Evolutionary conservation across 2,329 filamentous ascomycete species (phyloP).

Genomic region (Paecilomyces formosus): DNA sequence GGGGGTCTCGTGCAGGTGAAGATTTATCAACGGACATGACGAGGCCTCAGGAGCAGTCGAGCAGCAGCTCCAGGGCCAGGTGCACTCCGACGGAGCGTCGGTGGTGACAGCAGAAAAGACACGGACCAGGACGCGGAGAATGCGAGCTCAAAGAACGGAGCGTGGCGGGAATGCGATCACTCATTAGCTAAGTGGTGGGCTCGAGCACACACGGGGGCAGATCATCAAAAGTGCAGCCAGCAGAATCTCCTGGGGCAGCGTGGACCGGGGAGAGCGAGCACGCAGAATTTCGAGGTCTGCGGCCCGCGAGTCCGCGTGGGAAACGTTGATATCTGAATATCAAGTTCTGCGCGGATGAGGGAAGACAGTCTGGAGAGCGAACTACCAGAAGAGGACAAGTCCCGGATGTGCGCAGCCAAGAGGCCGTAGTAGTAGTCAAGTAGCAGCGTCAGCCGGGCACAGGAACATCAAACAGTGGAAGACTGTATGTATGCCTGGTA

Average conservation of each 20-base stretch:
- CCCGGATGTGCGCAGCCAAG: neutral
- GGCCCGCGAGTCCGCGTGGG: neutral
- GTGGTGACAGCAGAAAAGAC: conserved; percentile 10
- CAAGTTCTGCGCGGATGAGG: neutral
- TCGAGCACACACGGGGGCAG: neutral
- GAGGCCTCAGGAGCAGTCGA: conserved; percentile 12
- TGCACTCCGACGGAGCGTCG: conserved; percentile 10
- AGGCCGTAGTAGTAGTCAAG: neutral
- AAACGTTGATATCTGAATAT: neutral
- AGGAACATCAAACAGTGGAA: neutral
- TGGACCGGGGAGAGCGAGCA: neutral
- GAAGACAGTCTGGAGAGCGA: neutral
- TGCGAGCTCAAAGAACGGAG: conserved; percentile 18
- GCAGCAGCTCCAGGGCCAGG: conserved; percentile 1
- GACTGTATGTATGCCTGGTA: neutral
- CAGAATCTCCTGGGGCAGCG: neutral
- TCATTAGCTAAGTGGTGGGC: conserved; percentile 6
- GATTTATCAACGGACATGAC: conserved; percentile 24
- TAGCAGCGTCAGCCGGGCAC: neutral
- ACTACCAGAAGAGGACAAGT: neutral
- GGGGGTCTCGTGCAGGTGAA: conserved; percentile 16
- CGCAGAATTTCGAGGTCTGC: neutral
- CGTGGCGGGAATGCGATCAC: conserved; percentile 16
- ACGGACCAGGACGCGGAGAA: conserved; percentile 14
- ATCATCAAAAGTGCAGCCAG: neutral